Conservation (phyloP, 768 basidiomycete species). For the Kwoniella dejecticola region DNA sequence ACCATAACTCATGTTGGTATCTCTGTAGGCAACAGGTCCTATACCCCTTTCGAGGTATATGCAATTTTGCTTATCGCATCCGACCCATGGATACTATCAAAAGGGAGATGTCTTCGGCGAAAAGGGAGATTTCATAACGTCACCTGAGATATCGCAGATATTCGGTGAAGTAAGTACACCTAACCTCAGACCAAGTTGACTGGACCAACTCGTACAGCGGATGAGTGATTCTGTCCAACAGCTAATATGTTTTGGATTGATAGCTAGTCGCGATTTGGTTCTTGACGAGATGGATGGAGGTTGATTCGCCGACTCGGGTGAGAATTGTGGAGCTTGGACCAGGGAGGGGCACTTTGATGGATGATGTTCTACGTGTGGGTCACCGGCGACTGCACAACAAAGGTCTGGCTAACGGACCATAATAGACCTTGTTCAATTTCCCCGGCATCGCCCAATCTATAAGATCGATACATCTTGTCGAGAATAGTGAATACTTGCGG, state of each 20-base stretch:
- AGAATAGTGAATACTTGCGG: conserved; percentile 73
- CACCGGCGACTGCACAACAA: not conserved
- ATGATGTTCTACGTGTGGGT: conserved; percentile 79
- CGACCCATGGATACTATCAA: conserved; percentile 90
- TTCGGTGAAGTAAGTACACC: conserved; percentile 81
- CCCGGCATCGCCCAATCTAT: conserved; percentile 47
- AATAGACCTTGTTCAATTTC: conserved; percentile 46
- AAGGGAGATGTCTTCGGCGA: conserved; percentile 74
- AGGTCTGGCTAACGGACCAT: not conserved
- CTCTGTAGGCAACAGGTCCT: conserved; percentile 78
- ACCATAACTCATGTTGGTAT: not conserved
- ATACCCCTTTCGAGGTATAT: conserved; percentile 86
- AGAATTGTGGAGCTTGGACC: conserved; percentile 90
- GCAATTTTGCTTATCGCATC: conserved; percentile 86
- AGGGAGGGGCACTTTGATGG: conserved; percentile 87
- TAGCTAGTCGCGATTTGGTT: conserved; percentile 89
- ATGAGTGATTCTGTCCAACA: too few species aligned
- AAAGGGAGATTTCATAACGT: conserved; percentile 90
- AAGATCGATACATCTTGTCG: conserved; percentile 71
- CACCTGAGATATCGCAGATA: conserved; percentile 92
- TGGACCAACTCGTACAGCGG: too few species aligned
- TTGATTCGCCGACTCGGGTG: conserved; percentile 61
- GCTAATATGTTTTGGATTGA: too few species aligned
- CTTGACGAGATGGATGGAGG: conserved; percentile 69
- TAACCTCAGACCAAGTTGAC: not conserved